Percentiles rank a stretch among this genome's conserved stretches.
These are phyloP conservation scores for Hymenoscyphus fructigenus DNA, from an alignment of 2,329 filamentous ascomycete genomes.

Conservation along the genomic window DNA sequence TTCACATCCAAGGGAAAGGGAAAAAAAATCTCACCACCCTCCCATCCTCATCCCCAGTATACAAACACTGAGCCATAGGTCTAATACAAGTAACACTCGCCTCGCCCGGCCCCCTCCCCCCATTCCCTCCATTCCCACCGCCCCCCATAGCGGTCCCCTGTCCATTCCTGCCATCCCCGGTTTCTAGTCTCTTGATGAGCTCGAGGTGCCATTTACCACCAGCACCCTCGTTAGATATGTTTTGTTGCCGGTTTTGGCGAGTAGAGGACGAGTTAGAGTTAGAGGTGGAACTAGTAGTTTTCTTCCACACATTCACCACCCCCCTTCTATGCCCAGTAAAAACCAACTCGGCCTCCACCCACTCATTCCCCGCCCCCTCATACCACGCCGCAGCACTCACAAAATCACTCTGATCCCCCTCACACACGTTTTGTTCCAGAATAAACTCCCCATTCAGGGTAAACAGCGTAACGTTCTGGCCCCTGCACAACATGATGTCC, in stretches of 20 bases:
- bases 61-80: constrained; percentile 79
- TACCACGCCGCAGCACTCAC: constrained; percentile 88
- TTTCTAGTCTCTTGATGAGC: constrained; percentile 78
- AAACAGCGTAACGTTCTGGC: constrained; percentile 72
- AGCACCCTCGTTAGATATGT: constrained; percentile 30
- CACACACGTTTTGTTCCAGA: constrained; percentile 78
- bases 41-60: constrained; percentile 92
- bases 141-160: constrained; percentile 25
- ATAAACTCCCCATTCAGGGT: constrained; percentile 85
- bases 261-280: too few relatives aligned
- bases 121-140: constrained; percentile 42
- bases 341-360: constrained; percentile 80
- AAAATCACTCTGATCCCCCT: constrained; percentile 65
- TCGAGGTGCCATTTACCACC: constrained; percentile 71
- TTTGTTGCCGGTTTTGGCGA: too few relatives aligned
- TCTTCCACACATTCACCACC: constrained; percentile 75
- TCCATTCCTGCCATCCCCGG: constrained; percentile 62
- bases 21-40: constrained; percentile 66
- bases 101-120: constrained; percentile 41
- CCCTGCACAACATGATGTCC: constrained; percentile 82
- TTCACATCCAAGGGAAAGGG: not conserved
- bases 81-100: constrained; percentile 83
- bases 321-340: constrained; percentile 87
- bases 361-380: constrained; percentile 88
- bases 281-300: constrained; percentile 44